phyloP scores from a whole-genome alignment of 2,329 filamentous ascomycete genomes.

The Metarhizium album region DNA sequence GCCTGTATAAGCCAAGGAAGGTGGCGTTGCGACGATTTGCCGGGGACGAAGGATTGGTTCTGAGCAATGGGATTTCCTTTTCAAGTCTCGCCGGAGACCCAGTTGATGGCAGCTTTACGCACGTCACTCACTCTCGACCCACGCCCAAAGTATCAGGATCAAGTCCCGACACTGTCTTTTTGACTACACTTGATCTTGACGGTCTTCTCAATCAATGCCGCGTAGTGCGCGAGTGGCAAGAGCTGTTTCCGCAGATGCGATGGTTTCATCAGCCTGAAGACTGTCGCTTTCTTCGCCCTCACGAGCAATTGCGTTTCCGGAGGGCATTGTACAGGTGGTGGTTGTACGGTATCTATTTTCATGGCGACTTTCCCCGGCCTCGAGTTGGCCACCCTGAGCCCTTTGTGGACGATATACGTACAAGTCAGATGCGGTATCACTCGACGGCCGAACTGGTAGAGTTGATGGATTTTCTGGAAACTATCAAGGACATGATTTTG shows the following conservation, averaged over 20 bases:
- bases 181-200: slow-evolving; percentile 23
- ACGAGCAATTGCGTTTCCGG: slow-evolving; percentile 37
- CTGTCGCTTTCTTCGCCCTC: slow-evolving; percentile 30
- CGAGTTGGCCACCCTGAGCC: slow-evolving; percentile 27
- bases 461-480: slow-evolving; percentile 33
- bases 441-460: slow-evolving; percentile 34
- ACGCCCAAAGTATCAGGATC: not conserved
- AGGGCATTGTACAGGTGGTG: slow-evolving; percentile 43
- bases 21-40: slow-evolving; percentile 27
- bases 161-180: slow-evolving; percentile 12
- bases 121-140: slow-evolving; percentile 9
- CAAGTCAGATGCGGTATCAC: slow-evolving; percentile 32
- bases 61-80: slow-evolving; percentile 6
- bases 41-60: slow-evolving; percentile 20
- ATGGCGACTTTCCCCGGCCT: slow-evolving; percentile 30
- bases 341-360: slow-evolving; percentile 42
- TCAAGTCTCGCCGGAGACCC: not conserved
- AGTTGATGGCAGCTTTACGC: slow-evolving; percentile 10
- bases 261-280: slow-evolving; percentile 36
- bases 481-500: slow-evolving; percentile 32
- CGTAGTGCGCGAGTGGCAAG: slow-evolving; percentile 28
- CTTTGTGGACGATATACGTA: slow-evolving; percentile 28
- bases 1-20: slow-evolving; percentile 27
- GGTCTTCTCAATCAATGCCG: slow-evolving; percentile 24
- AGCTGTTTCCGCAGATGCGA: slow-evolving; percentile 30